These are phyloP conservation scores for Fusarium miscanthi DNA, from an alignment of 2,329 filamentous ascomycete genomes.

Conservation along the genomic window DNA sequence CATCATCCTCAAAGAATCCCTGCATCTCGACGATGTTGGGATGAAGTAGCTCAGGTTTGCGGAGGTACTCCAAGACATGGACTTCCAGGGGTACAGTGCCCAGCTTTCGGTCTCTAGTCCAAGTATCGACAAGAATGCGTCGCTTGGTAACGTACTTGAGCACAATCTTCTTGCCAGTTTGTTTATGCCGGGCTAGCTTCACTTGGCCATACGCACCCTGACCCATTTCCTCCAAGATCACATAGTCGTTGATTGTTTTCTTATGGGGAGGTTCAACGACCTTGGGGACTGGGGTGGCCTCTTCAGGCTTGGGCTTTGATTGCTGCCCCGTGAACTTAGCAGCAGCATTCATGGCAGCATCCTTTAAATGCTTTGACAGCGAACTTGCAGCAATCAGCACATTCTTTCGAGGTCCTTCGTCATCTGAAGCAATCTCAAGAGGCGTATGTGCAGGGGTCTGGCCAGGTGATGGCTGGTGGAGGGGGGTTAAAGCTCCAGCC, in stretches of 20 bases:
- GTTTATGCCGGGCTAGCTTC: conserved; percentile 90
- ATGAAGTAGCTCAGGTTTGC: conserved; percentile 75
- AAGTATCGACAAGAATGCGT: conserved; percentile 96
- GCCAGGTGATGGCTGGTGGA: conserved; percentile 82
- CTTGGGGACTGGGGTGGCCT: conserved; percentile 51
- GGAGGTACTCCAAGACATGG: conserved; percentile 93
- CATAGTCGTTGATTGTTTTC: conserved; percentile 89
- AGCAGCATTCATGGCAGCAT: conserved; percentile 66
- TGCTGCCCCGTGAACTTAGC: conserved; percentile 62
- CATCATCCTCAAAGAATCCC: conserved; percentile 80
- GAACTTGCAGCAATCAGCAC: conserved; percentile 56
- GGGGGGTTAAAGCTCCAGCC: conserved; percentile 75
- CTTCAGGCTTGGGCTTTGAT: conserved; percentile 46
- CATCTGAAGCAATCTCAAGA: conserved; percentile 66
- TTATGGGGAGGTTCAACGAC: conserved; percentile 63
- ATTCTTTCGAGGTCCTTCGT: conserved; percentile 57
- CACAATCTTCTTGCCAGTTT: conserved; percentile 84
- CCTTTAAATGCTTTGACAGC: conserved; percentile 67
- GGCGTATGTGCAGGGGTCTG: conserved; percentile 71
- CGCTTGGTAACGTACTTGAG: conserved; percentile 98
- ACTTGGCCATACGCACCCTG: conserved; percentile 98
- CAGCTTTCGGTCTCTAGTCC: conserved; percentile 92
- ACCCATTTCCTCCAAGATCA: conserved; percentile 97
- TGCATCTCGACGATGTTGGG: conserved; percentile 80
- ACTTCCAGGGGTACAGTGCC: conserved; percentile 97